phyloP scores from a whole-genome alignment of 192 early-diverging fungal genomes.

The Lobulomyces angularis region DNA sequence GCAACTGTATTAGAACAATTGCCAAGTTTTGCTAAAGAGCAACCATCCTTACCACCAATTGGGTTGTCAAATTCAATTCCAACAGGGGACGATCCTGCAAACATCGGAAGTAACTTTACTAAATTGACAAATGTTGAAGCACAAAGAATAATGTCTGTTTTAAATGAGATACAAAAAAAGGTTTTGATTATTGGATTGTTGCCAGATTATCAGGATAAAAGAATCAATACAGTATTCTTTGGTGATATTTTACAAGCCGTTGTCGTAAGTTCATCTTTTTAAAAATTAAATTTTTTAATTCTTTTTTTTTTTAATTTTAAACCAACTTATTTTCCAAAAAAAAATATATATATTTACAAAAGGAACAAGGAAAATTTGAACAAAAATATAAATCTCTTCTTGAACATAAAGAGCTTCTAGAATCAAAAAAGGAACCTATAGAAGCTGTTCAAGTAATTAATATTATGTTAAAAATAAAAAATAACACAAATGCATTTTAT shows the following conservation, averaged over 20 bases:
- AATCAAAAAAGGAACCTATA: slow-evolving; percentile 7
- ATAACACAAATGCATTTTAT: not conserved
- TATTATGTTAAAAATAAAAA: not conserved
- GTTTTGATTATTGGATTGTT: slow-evolving; percentile 28
- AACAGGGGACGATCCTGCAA: not conserved
- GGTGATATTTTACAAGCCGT: slow-evolving; percentile 23
- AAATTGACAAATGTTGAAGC: slow-evolving; percentile 42
- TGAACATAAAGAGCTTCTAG: slow-evolving; percentile 8
- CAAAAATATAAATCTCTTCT: slow-evolving; percentile 20
- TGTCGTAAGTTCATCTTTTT: slow-evolving; percentile 15
- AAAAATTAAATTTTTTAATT: slow-evolving; percentile 1
- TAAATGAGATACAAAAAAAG: slow-evolving; percentile 39
- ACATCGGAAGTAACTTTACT: slow-evolving; percentile 14
- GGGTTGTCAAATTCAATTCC: slow-evolving; percentile 1
- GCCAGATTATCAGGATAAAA: slow-evolving; percentile 30
- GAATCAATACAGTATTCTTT: slow-evolving; percentile 22
- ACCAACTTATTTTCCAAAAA: too few species aligned
- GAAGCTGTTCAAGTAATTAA: not conserved
- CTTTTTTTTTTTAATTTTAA: not conserved
- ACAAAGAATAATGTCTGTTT: slow-evolving; percentile 41
- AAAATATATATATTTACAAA: not conserved
- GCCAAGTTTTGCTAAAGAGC: not conserved
- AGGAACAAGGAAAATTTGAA: slow-evolving; percentile 33
- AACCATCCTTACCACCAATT: not conserved
- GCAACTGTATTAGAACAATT: not conserved